Percentiles rank a stretch among this genome's conserved stretches.
phyloP scores from a whole-genome alignment of 2,329 filamentous ascomycete genomes.

The Curvularia hawaiiensis region DNA sequence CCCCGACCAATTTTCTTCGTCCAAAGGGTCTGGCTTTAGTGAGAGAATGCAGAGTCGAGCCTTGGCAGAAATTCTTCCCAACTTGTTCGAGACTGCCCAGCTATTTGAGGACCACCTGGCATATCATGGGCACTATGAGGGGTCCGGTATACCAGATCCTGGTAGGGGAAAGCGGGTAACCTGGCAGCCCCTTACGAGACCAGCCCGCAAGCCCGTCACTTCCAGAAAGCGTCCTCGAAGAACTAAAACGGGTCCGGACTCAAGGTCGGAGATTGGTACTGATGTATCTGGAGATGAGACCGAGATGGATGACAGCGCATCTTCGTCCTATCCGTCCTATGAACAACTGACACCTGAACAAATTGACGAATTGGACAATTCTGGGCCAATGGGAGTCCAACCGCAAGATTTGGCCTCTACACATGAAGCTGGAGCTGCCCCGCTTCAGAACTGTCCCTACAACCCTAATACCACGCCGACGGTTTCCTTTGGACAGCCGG shows the following conservation, averaged over 20 bases:
- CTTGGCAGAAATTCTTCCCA: conserved; percentile 31
- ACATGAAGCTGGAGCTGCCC: background rate
- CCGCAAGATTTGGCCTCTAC: background rate
- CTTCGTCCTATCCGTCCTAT: background rate
- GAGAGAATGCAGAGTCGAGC: conserved; percentile 36
- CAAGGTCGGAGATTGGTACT: conserved; percentile 3
- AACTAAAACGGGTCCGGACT: background rate
- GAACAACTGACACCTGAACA: background rate
- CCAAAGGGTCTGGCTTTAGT: conserved; percentile 29
- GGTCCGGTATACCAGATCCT: conserved; percentile 23
- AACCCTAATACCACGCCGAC: conserved; percentile 5
- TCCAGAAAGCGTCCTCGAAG: conserved; percentile 21
- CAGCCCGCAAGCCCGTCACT: conserved; percentile 15
- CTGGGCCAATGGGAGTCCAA: background rate
- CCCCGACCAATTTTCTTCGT: conserved; percentile 35
- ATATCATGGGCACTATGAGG: conserved; percentile 32
- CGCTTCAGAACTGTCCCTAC: background rate
- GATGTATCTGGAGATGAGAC: conserved; percentile 29
- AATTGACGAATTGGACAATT: background rate
- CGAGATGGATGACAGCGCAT: conserved; percentile 26
- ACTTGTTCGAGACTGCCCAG: conserved; percentile 37
- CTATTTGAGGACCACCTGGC: conserved; percentile 38
- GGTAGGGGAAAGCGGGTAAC: conserved; percentile 29
- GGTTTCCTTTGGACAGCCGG: conserved; percentile 16
- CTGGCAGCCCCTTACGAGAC: conserved; percentile 31